Conservation (phyloP, 768 basidiomycete genomes). For the Serendipita indica region DNA sequence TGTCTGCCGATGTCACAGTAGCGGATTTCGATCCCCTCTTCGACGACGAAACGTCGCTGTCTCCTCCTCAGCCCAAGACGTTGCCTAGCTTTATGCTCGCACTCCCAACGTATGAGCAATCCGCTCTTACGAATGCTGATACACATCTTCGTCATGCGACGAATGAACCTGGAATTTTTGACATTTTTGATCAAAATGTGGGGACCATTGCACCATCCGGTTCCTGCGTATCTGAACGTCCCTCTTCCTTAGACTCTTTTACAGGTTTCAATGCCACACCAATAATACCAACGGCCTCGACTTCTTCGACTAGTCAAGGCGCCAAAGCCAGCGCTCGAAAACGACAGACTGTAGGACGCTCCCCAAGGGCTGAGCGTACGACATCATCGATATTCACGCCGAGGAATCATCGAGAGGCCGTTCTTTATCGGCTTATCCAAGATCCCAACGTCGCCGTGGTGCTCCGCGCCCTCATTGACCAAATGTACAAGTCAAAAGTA, state of each 20-base stretch:
- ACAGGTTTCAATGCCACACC: not conserved
- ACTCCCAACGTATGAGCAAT: not conserved
- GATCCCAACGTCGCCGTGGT: constrained; percentile 1
- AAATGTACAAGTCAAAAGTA: not conserved
- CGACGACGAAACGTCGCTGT: not conserved
- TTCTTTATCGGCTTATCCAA: not conserved
- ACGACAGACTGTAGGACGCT: not conserved
- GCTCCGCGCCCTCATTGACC: not conserved
- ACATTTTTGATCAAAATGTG: constrained; percentile 13
- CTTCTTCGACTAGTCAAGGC: not conserved
- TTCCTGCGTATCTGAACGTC: constrained; percentile 9
- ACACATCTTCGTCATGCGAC: not conserved
- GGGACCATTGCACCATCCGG: constrained; percentile 13
- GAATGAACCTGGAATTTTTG: not conserved
- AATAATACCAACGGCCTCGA: not conserved
- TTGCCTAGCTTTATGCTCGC: not conserved
- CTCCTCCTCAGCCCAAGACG: not conserved
- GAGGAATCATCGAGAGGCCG: not conserved
- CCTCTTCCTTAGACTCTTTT: not conserved
- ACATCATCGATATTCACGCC: too few relatives aligned
- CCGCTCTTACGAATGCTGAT: not conserved
- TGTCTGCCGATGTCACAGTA: too few relatives aligned
- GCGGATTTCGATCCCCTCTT: constrained; percentile 5
- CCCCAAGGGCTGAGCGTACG: not conserved
- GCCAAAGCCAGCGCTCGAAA: not conserved